These are phyloP conservation scores for Artemisia annua DNA, from an alignment of 129 eudicot species.

Conservation along the genomic window DNA sequence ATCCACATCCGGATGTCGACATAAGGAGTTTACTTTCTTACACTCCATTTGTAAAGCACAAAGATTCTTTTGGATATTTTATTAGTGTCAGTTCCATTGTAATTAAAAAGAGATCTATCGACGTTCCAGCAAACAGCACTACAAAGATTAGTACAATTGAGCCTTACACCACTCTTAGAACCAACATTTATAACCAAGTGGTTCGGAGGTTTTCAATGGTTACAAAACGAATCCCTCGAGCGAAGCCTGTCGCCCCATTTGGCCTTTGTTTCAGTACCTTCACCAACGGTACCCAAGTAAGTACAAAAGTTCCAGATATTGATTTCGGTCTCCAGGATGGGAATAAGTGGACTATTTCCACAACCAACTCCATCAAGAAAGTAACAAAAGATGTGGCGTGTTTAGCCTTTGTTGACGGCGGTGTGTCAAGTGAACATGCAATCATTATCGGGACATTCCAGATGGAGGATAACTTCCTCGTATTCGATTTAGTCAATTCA, in stretches of 20 bases:
- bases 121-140: background rate
- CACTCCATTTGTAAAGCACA: slow-evolving; percentile 13
- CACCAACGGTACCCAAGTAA: background rate
- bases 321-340: background rate
- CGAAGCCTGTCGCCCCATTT: background rate
- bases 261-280: slow-evolving; percentile 1
- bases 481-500: slow-evolving; percentile 36
- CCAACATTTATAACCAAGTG: slow-evolving; percentile 6
- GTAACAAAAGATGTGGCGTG: slow-evolving; percentile 4
- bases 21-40: slow-evolving; percentile 9
- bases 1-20: background rate
- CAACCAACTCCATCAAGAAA: slow-evolving; percentile 3
- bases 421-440: slow-evolving; percentile 11
- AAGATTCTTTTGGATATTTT: slow-evolving; percentile 19
- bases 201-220: background rate
- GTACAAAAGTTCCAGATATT: slow-evolving; percentile 5
- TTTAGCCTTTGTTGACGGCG: slow-evolving; percentile 28
- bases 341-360: slow-evolving; percentile 5
- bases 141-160: slow-evolving; percentile 17
- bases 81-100: slow-evolving; percentile 4
- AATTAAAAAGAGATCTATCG: background rate
- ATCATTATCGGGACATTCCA: slow-evolving; percentile 34
- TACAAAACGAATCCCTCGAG: background rate
- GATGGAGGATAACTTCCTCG: slow-evolving; percentile 30
- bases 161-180: slow-evolving; percentile 18